phyloP scores from a whole-genome alignment of 805 yeast species.

The Geotrichum ghanense region DNA sequence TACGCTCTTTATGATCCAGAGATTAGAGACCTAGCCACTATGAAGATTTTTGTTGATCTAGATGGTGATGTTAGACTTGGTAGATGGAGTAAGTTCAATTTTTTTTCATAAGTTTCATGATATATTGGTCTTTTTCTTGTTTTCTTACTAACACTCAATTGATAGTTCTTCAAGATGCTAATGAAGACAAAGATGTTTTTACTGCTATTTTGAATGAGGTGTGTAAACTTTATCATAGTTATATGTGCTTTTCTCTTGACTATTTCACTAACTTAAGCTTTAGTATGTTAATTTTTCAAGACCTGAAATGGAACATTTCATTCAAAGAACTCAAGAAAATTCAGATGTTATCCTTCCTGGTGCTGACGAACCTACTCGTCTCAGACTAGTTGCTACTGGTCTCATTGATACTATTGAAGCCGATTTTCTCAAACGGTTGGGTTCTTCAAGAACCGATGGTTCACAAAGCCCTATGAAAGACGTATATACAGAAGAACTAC shows the following conservation, averaged over 20 bases:
- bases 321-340: constrained; percentile 54
- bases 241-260: neutral
- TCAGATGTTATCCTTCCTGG: constrained; percentile 70
- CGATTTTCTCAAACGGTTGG: constrained; percentile 3
- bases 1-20: constrained; percentile 63
- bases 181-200: constrained; percentile 16
- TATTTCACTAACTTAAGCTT: neutral
- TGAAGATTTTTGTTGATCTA: constrained; percentile 68
- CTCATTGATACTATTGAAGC: constrained; percentile 26
- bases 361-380: constrained; percentile 51
- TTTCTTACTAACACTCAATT: neutral
- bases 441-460: neutral
- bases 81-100: constrained; percentile 45
- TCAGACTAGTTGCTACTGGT: constrained; percentile 54
- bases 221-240: neutral
- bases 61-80: constrained; percentile 78
- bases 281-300: constrained; percentile 46
- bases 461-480: neutral
- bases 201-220: constrained; percentile 24
- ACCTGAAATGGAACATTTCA: constrained; percentile 55
- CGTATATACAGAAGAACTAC: neutral
- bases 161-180: constrained; percentile 22
- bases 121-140: constrained; percentile 8
- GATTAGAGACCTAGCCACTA: constrained; percentile 42
- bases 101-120: constrained; percentile 17